Percentiles rank a stretch among this genome's conserved stretches.
These are phyloP conservation scores for Jacaranda copaia DNA, from an alignment of 257 asterid species.

Conservation along the genomic window DNA sequence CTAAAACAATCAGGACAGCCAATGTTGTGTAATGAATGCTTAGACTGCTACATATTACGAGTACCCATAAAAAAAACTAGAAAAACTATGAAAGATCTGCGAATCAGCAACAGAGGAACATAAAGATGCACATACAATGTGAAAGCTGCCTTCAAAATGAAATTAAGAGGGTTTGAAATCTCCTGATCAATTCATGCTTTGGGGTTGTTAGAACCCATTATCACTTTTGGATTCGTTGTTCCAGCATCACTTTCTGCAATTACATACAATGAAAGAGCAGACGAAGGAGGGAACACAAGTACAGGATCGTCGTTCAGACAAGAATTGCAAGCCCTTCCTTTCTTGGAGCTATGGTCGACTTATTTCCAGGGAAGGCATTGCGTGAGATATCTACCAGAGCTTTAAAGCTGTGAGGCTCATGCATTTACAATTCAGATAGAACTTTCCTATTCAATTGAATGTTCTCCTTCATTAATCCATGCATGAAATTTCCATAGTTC, in stretches of 20 bases:
- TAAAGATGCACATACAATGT: too few species aligned
- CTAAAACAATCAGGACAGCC: too few species aligned
- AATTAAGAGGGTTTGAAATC: too few species aligned
- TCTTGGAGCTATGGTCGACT: slow-evolving; percentile 51
- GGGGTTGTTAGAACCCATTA: too few species aligned
- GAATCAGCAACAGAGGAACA: too few species aligned
- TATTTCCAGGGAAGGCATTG: slow-evolving; percentile 86
- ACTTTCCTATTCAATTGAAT: slow-evolving; percentile 84
- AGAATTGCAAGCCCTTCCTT: slow-evolving; percentile 80
- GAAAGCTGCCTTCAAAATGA: too few species aligned
- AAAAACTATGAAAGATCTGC: too few species aligned
- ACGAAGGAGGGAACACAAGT: not conserved
- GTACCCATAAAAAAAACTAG: too few species aligned
- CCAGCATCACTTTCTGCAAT: slow-evolving; percentile 17
- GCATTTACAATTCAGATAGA: slow-evolving; percentile 76
- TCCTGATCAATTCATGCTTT: not conserved
- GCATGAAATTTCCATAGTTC: slow-evolving; percentile 87
- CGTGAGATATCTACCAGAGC: slow-evolving; percentile 82
- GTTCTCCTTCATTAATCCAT: slow-evolving; percentile 93
- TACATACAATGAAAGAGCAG: not conserved
- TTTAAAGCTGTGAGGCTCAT: slow-evolving; percentile 94
- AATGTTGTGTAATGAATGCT: too few species aligned
- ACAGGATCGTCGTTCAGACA: slow-evolving; percentile 38
- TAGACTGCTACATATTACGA: too few species aligned
- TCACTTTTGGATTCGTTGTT: not conserved